Base-by-base conservation (phyloP, 768 basidiomycete genomes). In the Coprinopsis strossmayeri region DNA sequence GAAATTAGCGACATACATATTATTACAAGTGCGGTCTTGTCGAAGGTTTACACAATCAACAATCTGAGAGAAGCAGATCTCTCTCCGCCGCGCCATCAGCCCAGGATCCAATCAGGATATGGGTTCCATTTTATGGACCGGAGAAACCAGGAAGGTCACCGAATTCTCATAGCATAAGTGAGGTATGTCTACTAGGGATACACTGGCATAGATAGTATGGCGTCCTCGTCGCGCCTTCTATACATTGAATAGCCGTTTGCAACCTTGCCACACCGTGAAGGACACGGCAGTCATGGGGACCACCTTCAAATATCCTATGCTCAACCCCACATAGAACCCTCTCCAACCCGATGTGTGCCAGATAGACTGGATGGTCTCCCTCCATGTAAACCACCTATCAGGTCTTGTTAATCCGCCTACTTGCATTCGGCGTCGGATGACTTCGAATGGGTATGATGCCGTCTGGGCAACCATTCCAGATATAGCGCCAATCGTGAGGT, bases 281-380 rank as follows among this genome's bases (percentile, higher is more conserved):
- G 87, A 89, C 48, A 95, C 85, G 50, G 92, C 91, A 20, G 85
- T 95, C 93, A 97, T 95, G 11, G 95, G 95, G 50, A 96, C 79
- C 34, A 95, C 82, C 73, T 98, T 97, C 47, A 97, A 57, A 67
- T 91, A 96, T 1, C 95, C 95, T 56, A 97, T 88, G 48, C 82
- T 78, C 53, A 98, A 68, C 0, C 95, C 95, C 25, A 96, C 82
- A 59, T 84, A 97, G 66, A 96, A 96, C 1, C 91, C 94, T 63
- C 82, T 72, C 81, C 78, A 84, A 9, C 93, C 92, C n/a, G 76
- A 71, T 3, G 72, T 63, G 4, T 61, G 59, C 73, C 83, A 94
- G 21, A 97, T 78, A 5, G 67, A 60, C 46, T 63, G 63, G n/a
- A 82, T 73, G 0, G 90, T 92, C 67, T 95, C 91, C 45, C 77